phyloP scores from a whole-genome alignment of 306 rosid species.

The Heteromeles arbutifolia region DNA sequence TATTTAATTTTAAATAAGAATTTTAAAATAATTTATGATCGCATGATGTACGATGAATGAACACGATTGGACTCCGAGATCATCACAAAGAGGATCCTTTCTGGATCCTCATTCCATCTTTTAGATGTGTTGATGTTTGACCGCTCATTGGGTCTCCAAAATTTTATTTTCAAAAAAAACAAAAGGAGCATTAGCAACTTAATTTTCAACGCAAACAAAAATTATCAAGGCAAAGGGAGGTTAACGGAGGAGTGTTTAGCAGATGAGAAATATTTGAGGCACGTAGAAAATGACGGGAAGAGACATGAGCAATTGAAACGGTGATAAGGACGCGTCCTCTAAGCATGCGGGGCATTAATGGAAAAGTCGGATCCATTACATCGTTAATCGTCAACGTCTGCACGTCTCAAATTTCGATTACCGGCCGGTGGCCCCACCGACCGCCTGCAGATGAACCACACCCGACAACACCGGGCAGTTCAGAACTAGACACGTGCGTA shows the following conservation, averaged over 20 bases:
- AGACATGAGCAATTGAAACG: neutral
- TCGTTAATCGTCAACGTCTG: neutral
- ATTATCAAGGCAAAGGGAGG: too few relatives aligned
- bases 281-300: neutral
- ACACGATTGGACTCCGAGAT: too few relatives aligned
- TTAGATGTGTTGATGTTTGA: too few relatives aligned
- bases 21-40: too few relatives aligned
- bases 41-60: too few relatives aligned
- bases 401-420: neutral
- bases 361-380: conserved; percentile 1
- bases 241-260: neutral
- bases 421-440: neutral
- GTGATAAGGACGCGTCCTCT: conserved; percentile 8
- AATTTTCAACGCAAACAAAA: too few relatives aligned
- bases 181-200: too few relatives aligned
- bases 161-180: too few relatives aligned
- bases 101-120: too few relatives aligned
- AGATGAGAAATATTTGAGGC: neutral
- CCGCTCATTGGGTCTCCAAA: too few relatives aligned
- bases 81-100: too few relatives aligned
- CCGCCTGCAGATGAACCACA: neutral
- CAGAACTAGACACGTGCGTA: neutral
- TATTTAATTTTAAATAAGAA: too few relatives aligned
- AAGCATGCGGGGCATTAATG: conserved; percentile 10
- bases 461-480: neutral